Conservation (phyloP, 768 basidiomycete species). For the Serendipita sp. region DNA sequence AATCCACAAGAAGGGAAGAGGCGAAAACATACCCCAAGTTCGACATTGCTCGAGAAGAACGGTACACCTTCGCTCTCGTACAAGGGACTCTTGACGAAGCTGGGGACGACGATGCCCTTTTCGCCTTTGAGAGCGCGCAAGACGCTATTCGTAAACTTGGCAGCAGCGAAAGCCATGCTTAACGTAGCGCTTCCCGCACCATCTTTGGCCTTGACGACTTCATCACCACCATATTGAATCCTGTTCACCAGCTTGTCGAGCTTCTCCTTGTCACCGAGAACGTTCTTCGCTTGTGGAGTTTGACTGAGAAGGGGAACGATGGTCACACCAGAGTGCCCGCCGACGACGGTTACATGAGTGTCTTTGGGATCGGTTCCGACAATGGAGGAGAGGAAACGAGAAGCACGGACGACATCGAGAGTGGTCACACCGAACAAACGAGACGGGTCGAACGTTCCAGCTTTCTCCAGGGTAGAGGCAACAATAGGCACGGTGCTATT, state of each 20-base stretch:
- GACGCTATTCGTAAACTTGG: conserved; percentile 48
- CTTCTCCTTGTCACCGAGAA: conserved; percentile 44
- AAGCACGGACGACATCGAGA: conserved; percentile 92
- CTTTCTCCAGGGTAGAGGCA: conserved; percentile 77
- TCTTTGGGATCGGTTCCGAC: conserved; percentile 48
- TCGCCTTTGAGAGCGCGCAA: conserved; percentile 51
- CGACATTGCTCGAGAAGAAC: conserved; percentile 90
- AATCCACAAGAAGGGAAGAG: not conserved
- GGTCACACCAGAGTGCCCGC: conserved; percentile 94
- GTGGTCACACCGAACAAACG: conserved; percentile 90
- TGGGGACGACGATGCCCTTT: conserved; percentile 56
- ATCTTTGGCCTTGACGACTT: conserved; percentile 97
- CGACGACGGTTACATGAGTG: conserved; percentile 69
- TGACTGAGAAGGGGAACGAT: conserved; percentile 95
- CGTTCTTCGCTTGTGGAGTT: conserved; percentile 45
- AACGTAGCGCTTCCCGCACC: conserved; percentile 62
- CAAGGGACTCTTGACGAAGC: conserved; percentile 80
- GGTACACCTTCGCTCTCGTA: conserved; percentile 74
- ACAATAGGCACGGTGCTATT: conserved; percentile 97
- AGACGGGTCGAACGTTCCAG: conserved; percentile 79
- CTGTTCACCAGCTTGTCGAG: conserved; percentile 73
- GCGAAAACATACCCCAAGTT: conserved; percentile 58
- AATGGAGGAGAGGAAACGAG: conserved; percentile 72
- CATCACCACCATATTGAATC: conserved; percentile 96
- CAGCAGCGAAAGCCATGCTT: conserved; percentile 65